phyloP scores from a whole-genome alignment of 495 filamentous ascomycete genomes.

The Talaromyces ruber region DNA sequence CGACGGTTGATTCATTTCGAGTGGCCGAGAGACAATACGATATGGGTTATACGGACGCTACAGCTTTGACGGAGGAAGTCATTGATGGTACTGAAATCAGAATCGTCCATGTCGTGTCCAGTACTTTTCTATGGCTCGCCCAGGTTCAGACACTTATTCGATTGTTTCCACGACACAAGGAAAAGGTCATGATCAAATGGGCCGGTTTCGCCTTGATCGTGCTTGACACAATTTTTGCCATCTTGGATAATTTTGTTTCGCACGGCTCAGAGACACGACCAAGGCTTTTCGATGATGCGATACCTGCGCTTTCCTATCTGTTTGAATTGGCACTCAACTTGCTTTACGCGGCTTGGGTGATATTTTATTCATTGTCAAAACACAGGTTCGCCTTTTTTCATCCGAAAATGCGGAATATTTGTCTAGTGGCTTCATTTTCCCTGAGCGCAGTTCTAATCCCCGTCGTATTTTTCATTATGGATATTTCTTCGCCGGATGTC shows the following conservation, averaged over 20 bases:
- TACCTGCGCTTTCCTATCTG: slow-evolving; percentile 87
- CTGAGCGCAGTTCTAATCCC: slow-evolving; percentile 76
- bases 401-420: slow-evolving; percentile 84
- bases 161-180: slow-evolving; percentile 89
- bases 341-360: slow-evolving; percentile 89
- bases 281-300: slow-evolving; percentile 71
- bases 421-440: slow-evolving; percentile 72
- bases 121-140: slow-evolving; percentile 93
- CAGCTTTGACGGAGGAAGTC: slow-evolving; percentile 61
- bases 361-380: slow-evolving; percentile 91
- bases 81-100: slow-evolving; percentile 76
- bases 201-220: slow-evolving; percentile 88
- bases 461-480: slow-evolving; percentile 90
- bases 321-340: slow-evolving; percentile 85
- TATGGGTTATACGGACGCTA: slow-evolving; percentile 63
- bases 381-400: slow-evolving; percentile 92
- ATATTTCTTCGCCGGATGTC: slow-evolving; percentile 79
- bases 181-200: slow-evolving; percentile 99
- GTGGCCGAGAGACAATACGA: slow-evolving; percentile 75
- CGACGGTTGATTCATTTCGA: slow-evolving; percentile 78
- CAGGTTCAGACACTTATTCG: slow-evolving; percentile 95
- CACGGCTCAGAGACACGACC: slow-evolving; percentile 51
- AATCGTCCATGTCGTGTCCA: slow-evolving; percentile 82
- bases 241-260: slow-evolving; percentile 76
- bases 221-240: slow-evolving; percentile 80